These are phyloP conservation scores for Physaria fendleri DNA, from an alignment of 345 rosid genomes.

Conservation along the genomic window DNA sequence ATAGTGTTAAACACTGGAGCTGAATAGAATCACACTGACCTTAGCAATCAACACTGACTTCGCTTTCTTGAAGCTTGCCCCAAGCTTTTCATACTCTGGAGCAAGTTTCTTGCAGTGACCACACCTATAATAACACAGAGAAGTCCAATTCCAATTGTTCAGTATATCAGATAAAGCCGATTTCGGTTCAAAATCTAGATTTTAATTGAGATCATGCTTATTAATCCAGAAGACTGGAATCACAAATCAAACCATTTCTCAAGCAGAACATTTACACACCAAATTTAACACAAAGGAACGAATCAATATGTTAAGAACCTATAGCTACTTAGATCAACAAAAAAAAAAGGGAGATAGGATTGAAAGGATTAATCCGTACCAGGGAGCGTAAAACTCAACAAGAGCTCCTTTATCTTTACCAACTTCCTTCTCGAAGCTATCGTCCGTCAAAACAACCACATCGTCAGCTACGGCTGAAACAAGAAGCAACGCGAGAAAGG, in stretches of 20 bases:
- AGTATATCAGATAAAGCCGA: background rate
- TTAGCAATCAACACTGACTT: constrained; percentile 87
- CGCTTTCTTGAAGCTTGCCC: constrained; percentile 81
- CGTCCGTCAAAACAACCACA: constrained; percentile 78
- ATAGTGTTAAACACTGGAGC: background rate
- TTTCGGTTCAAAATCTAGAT: background rate
- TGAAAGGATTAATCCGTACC: constrained; percentile 40
- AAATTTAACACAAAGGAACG: background rate
- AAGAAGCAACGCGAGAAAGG: constrained; percentile 38
- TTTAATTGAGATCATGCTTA: background rate
- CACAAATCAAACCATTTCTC: constrained; percentile 5
- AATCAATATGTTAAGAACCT: background rate
- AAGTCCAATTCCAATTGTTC: background rate
- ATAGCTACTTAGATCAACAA: background rate
- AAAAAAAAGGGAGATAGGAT: background rate
- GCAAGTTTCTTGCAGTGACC: constrained; percentile 99
- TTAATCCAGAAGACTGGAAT: background rate
- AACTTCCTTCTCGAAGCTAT: constrained; percentile 89
- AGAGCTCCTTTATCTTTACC: constrained; percentile 91
- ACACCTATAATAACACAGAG: constrained; percentile 48
- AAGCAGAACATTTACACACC: background rate
- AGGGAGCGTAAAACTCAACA: constrained; percentile 98
- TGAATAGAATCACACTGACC: constrained; percentile 38
- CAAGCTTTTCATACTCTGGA: constrained; percentile 93
- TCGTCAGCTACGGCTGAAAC: constrained; percentile 68